Base-by-base conservation (phyloP, 768 basidiomycete species). In the Podaxis sp. region DNA sequence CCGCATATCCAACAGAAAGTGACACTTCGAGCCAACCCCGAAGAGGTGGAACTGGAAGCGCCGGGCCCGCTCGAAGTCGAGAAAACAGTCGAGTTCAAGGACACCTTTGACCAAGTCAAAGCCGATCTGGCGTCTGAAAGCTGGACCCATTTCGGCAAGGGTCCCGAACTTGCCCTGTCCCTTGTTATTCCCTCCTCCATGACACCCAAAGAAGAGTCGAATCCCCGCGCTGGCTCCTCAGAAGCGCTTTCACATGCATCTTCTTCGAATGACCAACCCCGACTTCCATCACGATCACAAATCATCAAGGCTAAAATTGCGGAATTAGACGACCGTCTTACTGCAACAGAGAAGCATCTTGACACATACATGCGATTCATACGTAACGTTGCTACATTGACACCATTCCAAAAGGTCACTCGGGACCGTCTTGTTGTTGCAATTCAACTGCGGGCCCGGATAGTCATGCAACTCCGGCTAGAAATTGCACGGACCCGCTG, bases 51-150 rank as follows among this genome's bases (percentile, higher is more conserved):
- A 53, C 66, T 76, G 26, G 82, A 84, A 40, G 46, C 57, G 75
- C 71, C 37, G 77, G 83, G 52, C 77, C 77, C 24, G 78, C 83
- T 78, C 22, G 82, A 82, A 10, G 84, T 84, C 4, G 85, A 87
- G 65, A 71, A 84, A 30, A 81, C 84, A 49, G 85, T 84, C 33
- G 86, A 90, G 66, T 86, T 91, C 72, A 89, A 90, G 70, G 87
- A 89, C 22, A 92, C 92, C 0, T 95, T 95, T 71, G 87, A 93
- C 67, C 84, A 88, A 68, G 91, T 96, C 69, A 95, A 95, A 74
- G 90, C 91, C 1, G 89, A 92, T 68, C 78, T 95, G 55, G 91
- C 89, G 0, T 81, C 89, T 26, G 80, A 79, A 1, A 74, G 37
- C 41, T 59, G 57, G 58, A 56, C 51, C 22, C 48, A 64, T 17